Evolutionary conservation across 192 early-diverging fungal genomes (phyloP).

Genomic region (Gamsiella multidivaricata): DNA sequence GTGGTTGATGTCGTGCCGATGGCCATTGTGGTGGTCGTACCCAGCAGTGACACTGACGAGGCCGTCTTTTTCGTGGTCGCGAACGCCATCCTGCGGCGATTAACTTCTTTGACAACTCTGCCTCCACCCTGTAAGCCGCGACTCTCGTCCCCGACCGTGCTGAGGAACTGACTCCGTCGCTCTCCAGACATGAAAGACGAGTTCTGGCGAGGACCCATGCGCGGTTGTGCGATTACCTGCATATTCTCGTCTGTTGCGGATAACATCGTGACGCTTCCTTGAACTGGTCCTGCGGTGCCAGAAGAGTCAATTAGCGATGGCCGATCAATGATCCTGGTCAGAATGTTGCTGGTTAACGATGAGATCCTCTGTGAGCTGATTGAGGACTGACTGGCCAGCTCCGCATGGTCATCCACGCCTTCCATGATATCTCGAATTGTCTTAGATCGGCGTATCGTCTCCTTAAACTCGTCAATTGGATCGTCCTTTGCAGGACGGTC

Average conservation of each 20-base stretch:
- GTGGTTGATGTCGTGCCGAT: too few relatives aligned
- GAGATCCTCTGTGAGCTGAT: background rate
- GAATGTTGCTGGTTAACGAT: background rate
- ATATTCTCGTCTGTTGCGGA: slow-evolving; percentile 2
- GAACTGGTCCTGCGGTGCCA: background rate
- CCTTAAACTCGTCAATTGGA: slow-evolving; percentile 33
- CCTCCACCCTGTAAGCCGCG: background rate
- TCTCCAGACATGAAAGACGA: slow-evolving; percentile 45
- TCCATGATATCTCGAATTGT: slow-evolving; percentile 42
- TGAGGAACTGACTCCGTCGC: slow-evolving; percentile 22
- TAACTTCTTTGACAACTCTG: slow-evolving; percentile 34
- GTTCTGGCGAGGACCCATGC: slow-evolving; percentile 17
- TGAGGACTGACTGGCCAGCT: background rate
- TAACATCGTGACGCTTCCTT: background rate
- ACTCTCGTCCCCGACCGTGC: slow-evolving; percentile 39
- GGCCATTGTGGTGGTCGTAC: too few relatives aligned
- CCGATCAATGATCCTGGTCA: slow-evolving; percentile 13
- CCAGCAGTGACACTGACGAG: too few relatives aligned
- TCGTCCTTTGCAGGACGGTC: background rate
- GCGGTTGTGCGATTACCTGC: slow-evolving; percentile 15
- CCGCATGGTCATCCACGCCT: slow-evolving; percentile 18
- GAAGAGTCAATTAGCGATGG: background rate
- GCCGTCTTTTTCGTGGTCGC: slow-evolving; percentile 17
- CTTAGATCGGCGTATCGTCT: slow-evolving; percentile 25
- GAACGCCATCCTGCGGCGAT: slow-evolving; percentile 41